Conservation (phyloP, 2,329 filamentous ascomycete genomes). For the Cordyceps tenuipes region DNA sequence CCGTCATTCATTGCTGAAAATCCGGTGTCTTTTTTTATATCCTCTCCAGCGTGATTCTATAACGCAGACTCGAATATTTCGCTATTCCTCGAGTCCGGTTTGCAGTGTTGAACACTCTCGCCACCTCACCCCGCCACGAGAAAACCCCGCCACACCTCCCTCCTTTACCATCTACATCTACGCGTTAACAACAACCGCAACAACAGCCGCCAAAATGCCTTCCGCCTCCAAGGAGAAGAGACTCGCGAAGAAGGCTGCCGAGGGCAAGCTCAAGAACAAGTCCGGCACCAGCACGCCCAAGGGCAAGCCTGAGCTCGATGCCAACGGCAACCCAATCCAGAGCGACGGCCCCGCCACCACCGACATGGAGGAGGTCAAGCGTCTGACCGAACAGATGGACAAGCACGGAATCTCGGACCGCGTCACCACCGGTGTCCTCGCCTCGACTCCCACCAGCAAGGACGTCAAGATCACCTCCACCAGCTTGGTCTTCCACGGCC, state of each 20-base stretch:
- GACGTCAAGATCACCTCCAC: conserved; percentile 96
- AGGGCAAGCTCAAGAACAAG: conserved; percentile 68
- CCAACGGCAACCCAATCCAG: conserved; percentile 46
- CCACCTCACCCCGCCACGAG: neutral
- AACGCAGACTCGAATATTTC: conserved; percentile 3
- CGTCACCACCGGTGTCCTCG: conserved; percentile 93
- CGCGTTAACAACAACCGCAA: conserved; percentile 3
- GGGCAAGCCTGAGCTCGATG: conserved; percentile 62
- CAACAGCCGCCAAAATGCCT: conserved; percentile 45
- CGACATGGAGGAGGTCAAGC: conserved; percentile 69
- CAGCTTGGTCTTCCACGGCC: conserved; percentile 95
- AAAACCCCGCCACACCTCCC: conserved; percentile 11
- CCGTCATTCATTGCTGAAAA: conserved; percentile 6
- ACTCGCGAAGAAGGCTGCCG: conserved; percentile 61
- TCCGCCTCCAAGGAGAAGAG: conserved; percentile 65
- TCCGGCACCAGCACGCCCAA: conserved; percentile 58
- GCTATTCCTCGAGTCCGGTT: conserved; percentile 2
- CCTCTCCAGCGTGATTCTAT: neutral
- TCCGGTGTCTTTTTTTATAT: neutral
- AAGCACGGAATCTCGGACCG: conserved; percentile 93
- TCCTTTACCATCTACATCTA: conserved; percentile 6
- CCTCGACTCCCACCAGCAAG: conserved; percentile 74
- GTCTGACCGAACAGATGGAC: conserved; percentile 87
- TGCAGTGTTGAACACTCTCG: neutral
- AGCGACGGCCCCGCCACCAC: conserved; percentile 60